Percentiles rank a stretch among this genome's conserved stretches.
phyloP scores from a whole-genome alignment of 2,329 filamentous ascomycete species.

The Stenocarpella maydis region DNA sequence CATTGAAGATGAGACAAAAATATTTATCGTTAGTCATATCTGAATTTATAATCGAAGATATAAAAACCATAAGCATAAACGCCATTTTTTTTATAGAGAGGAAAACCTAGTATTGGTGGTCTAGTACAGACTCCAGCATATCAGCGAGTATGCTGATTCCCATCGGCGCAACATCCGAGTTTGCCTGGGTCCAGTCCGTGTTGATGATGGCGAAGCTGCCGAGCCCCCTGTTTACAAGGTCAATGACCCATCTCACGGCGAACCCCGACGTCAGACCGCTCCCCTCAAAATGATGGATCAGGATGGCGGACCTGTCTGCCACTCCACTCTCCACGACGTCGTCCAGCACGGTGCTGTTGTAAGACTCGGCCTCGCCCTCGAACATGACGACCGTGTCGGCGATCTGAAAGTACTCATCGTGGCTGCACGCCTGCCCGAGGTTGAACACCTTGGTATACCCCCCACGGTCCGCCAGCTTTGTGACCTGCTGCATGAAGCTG shows the following conservation, averaged over 20 bases:
- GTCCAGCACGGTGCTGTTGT: not conserved
- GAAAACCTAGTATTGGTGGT: not conserved
- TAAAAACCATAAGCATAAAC: not conserved
- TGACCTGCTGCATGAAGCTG: conserved; percentile 13
- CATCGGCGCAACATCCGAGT: conserved; percentile 8
- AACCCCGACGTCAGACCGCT: not conserved
- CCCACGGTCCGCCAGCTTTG: not conserved
- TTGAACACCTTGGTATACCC: conserved; percentile 22
- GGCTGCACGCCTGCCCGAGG: conserved; percentile 20
- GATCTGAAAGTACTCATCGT: conserved; percentile 25
- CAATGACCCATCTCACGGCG: not conserved
- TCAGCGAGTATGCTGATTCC: conserved; percentile 9
- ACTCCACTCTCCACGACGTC: not conserved
- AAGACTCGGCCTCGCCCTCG: not conserved
- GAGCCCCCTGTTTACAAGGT: not conserved
- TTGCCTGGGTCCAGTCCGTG: conserved; percentile 1
- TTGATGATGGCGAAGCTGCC: conserved; percentile 10
- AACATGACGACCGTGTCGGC: conserved; percentile 20
- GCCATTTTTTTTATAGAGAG: not conserved
- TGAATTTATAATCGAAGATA: too few relatives aligned
- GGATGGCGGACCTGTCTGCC: not conserved
- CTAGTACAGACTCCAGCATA: conserved; percentile 2
- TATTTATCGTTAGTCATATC: not conserved
- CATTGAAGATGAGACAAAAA: too few relatives aligned
- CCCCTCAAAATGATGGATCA: conserved; percentile 13